A percentile compares a stretch with the other conserved stretches of the same genome.
These are phyloP conservation scores for Penicillium sp. DNA, from an alignment of 2,329 filamentous ascomycete genomes.

Conservation along the genomic window DNA sequence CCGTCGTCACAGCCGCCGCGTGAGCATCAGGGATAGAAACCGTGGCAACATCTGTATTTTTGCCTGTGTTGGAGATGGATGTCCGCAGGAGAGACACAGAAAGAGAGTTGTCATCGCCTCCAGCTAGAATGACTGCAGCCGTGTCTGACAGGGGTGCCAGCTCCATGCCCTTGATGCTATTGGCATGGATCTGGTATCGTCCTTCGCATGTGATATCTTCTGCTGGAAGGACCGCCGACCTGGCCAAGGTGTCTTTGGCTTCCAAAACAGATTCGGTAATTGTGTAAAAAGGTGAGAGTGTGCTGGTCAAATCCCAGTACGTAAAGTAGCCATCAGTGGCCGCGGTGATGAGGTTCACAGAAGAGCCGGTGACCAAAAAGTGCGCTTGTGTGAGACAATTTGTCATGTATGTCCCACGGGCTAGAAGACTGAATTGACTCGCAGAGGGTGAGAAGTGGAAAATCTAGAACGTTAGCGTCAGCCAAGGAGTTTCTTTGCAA, in stretches of 20 bases:
- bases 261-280: constrained; percentile 21
- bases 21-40: constrained; percentile 46
- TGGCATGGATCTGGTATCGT: constrained; percentile 69
- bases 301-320: constrained; percentile 55
- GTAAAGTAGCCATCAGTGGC: constrained; percentile 80
- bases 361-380: constrained; percentile 42
- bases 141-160: constrained; percentile 32
- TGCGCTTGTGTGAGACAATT: constrained; percentile 72
- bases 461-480: constrained; percentile 39
- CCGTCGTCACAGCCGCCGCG: constrained; percentile 46
- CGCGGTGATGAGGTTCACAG: constrained; percentile 59
- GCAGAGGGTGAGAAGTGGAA: constrained; percentile 43
- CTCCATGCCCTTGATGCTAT: constrained; percentile 67
- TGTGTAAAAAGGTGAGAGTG: constrained; percentile 32
- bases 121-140: constrained; percentile 65
- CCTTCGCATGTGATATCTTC: constrained; percentile 35
- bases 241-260: constrained; percentile 27
- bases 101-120: constrained; percentile 86
- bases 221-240: constrained; percentile 12
- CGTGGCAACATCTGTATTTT: constrained; percentile 28
- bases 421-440: constrained; percentile 47
- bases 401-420: constrained; percentile 64
- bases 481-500: not conserved
- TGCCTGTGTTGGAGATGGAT: constrained; percentile 3
- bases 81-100: constrained; percentile 55